Base-by-base conservation (phyloP, 148 eudicot species). In the Fagopyrum esculentum region DNA sequence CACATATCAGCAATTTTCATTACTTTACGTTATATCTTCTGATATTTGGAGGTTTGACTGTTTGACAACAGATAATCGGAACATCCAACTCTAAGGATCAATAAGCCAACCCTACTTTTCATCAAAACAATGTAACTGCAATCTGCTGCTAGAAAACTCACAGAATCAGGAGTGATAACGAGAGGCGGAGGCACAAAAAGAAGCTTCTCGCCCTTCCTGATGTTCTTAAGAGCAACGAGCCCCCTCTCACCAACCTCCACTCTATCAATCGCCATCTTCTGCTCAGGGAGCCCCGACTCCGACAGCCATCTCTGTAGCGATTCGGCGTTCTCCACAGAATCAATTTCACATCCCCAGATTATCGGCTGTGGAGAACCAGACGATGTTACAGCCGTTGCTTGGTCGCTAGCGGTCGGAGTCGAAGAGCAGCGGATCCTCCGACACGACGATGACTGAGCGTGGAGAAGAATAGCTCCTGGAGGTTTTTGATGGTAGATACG, bases 241-340 rank as follows among this genome's bases (percentile, higher is more conserved):
- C 98, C 98, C 69, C 98, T 89, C 81, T 92, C 98, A 44, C 98
- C 98, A 4, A 95, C 90, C 3, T 87, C 88, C 75, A 95, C 98
- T 60, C 79, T 87, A 74, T 89, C 80, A 15, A 95, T 89, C 50
- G 55, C 93, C 96, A 95, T 87, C 72, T 95, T 95, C 83, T 95
- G 98, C 0, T 79, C 75, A 6, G 98, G 96, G 6, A 95, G 82
- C 1, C 96, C 98, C 6, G 87, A 84, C 3, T 74, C 80, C 30
- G 85, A 48, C 73, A 95, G 81, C 98, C 97, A 95, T 47, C 77
- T 75, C 91, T 90, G 89, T 82, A 95, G 45, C 50, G 85, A 84
- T 50, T 83, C 82, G 1, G 98, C 96, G 29, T 89, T 95, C 69
- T 92, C 93, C 1, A 85, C 43, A 13, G 98, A 92, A 43, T 95